Conservation (phyloP, 345 rosid genomes). For the Aurinia saxatilis region DNA sequence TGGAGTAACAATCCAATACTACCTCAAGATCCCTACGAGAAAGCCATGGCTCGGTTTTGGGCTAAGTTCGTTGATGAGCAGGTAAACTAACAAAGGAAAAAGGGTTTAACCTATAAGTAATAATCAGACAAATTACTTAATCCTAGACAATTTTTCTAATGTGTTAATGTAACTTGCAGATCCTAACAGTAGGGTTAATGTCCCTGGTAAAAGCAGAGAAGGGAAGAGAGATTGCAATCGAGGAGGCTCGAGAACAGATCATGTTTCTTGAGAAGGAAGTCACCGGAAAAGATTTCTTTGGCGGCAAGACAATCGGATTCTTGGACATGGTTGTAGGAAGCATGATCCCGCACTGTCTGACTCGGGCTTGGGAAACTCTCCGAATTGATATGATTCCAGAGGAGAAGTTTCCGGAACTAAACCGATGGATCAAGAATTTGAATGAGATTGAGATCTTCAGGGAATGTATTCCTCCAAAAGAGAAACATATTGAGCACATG, state of each 20-base stretch:
- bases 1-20: conserved; percentile 34
- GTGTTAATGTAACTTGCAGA: neutral
- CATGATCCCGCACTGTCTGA: conserved; percentile 12
- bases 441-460: conserved; percentile 1
- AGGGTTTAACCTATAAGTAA: too few relatives aligned
- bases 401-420: neutral
- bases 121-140: too few relatives aligned
- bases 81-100: neutral
- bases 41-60: conserved; percentile 39
- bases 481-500: conserved; percentile 19
- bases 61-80: conserved; percentile 28
- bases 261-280: conserved; percentile 28
- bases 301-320: conserved; percentile 24
- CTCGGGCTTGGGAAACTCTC: conserved; percentile 18
- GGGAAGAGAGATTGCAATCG: neutral
- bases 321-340: conserved; percentile 23
- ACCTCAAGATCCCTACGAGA: conserved; percentile 30
- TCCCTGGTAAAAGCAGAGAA: neutral
- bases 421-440: neutral
- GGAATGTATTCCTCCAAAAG: conserved; percentile 19
- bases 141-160: too few relatives aligned
- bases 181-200: neutral
- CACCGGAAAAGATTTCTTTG: conserved; percentile 27
- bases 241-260: conserved; percentile 15
- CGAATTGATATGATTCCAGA: conserved; percentile 25